These are phyloP conservation scores for Saitozyma sp. DNA, from an alignment of 768 basidiomycete genomes.

Conservation along the genomic window DNA sequence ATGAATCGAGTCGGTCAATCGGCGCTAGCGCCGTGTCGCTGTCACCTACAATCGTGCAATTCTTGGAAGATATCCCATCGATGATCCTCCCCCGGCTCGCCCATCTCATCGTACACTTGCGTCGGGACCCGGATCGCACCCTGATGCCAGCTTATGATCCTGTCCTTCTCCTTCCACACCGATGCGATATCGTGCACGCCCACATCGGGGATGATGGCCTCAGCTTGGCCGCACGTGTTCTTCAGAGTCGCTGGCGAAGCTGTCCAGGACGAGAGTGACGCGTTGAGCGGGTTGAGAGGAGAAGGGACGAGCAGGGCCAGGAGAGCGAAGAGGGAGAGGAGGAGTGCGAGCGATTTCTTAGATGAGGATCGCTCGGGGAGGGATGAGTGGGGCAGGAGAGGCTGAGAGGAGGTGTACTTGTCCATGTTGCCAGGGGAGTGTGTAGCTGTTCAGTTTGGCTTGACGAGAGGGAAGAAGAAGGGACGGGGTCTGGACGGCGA, in stretches of 20 bases:
- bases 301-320: conserved; percentile 10
- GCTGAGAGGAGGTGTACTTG: neutral
- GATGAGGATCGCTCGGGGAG: conserved; percentile 3
- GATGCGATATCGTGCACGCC: conserved; percentile 8
- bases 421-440: neutral
- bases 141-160: conserved; percentile 19
- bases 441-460: neutral
- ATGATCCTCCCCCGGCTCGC: conserved; percentile 15
- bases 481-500: neutral
- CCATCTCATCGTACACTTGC: conserved; percentile 14
- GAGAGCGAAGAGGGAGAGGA: conserved; percentile 20
- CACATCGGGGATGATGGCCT: conserved; percentile 15
- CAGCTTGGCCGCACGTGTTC: conserved; percentile 15
- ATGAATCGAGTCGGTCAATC: neutral
- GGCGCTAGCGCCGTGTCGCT: neutral
- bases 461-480: neutral
- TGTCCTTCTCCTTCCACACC: conserved; percentile 14
- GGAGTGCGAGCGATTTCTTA: conserved; percentile 8
- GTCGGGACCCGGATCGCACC: conserved; percentile 15
- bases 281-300: conserved; percentile 6
- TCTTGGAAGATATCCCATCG: conserved; percentile 16
- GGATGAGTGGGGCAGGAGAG: conserved; percentile 8
- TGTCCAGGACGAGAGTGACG: conserved; percentile 1
- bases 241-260: neutral
- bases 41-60: conserved; percentile 12